Percentiles rank a stretch among this genome's conserved stretches.
These are phyloP conservation scores for Suhomyces guaymorum DNA, from an alignment of 1,139 yeast genomes.

Conservation along the genomic window DNA sequence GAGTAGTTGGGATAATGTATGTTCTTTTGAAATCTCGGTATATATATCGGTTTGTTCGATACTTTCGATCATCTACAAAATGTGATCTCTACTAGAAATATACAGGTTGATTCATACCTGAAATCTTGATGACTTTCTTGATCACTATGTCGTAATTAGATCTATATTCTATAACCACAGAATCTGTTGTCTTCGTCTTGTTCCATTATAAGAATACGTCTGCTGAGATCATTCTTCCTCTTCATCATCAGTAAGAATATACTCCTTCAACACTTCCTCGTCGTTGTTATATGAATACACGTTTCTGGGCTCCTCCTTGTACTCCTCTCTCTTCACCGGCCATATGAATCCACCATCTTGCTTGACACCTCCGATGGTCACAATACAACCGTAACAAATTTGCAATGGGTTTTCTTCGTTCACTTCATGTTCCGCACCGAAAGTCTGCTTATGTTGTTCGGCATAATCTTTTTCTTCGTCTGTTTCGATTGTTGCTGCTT, in stretches of 20 bases:
- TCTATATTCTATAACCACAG: too few relatives aligned
- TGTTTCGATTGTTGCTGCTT: conserved; percentile 51
- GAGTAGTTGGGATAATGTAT: too few relatives aligned
- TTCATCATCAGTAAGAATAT: conserved; percentile 46
- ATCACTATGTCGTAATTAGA: too few relatives aligned
- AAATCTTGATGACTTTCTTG: too few relatives aligned
- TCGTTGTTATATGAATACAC: conserved; percentile 9
- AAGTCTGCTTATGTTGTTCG: conserved; percentile 21
- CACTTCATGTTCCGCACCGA: neutral
- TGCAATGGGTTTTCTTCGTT: conserved; percentile 22
- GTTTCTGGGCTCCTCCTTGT: conserved; percentile 20
- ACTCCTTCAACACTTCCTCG: conserved; percentile 45
- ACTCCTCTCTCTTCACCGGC: conserved; percentile 44
- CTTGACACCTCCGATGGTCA: conserved; percentile 51
- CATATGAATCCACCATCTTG: conserved; percentile 44
- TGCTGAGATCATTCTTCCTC: too few relatives aligned
- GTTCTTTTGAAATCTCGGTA: too few relatives aligned
- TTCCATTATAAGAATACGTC: too few relatives aligned
- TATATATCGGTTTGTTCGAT: too few relatives aligned
- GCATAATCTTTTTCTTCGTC: conserved; percentile 48
- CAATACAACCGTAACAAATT: conserved; percentile 79
- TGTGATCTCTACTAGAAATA: too few relatives aligned
- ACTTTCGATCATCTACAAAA: too few relatives aligned
- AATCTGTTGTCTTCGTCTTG: too few relatives aligned
- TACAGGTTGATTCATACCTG: too few relatives aligned